phyloP scores from a whole-genome alignment of 2,329 filamentous ascomycete species.

The Catunica adiposa region DNA sequence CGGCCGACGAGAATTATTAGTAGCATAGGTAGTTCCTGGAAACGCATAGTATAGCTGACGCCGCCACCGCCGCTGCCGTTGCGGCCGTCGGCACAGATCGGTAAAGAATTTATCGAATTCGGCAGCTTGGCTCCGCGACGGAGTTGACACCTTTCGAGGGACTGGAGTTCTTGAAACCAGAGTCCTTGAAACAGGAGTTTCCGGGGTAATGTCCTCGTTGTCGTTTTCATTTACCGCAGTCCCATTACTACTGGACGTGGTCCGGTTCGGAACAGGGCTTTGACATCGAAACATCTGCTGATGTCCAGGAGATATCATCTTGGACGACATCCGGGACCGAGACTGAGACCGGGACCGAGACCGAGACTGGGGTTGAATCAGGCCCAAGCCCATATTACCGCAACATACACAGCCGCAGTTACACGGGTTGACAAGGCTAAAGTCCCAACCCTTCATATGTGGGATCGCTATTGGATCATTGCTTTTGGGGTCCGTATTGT shows the following conservation, averaged over 20 bases:
- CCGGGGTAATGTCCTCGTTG: background rate
- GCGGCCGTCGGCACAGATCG: background rate
- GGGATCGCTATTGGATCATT: background rate
- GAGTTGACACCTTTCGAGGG: no score
- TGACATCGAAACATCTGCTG: background rate
- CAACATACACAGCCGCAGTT: background rate
- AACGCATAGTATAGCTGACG: background rate
- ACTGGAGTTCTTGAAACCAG: no score
- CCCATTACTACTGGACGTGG: background rate
- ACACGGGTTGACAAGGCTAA: background rate
- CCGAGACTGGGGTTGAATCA: no score
- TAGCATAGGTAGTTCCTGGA: background rate
- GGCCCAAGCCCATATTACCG: no score
- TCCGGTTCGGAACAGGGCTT: background rate
- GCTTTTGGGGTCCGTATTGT: slow-evolving; percentile 12
- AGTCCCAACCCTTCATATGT: no score
- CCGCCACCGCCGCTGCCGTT: background rate
- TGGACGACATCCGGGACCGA: no score
- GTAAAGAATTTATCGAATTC: slow-evolving; percentile 3
- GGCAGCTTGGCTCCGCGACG: background rate
- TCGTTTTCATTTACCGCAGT: background rate
- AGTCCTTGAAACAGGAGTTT: no score
- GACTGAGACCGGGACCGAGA: no score
- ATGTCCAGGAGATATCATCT: no score
- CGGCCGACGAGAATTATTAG: background rate